Evolutionary conservation across 2,329 filamentous ascomycete species (phyloP).

Genomic region (Penicillium brasilianum): DNA sequence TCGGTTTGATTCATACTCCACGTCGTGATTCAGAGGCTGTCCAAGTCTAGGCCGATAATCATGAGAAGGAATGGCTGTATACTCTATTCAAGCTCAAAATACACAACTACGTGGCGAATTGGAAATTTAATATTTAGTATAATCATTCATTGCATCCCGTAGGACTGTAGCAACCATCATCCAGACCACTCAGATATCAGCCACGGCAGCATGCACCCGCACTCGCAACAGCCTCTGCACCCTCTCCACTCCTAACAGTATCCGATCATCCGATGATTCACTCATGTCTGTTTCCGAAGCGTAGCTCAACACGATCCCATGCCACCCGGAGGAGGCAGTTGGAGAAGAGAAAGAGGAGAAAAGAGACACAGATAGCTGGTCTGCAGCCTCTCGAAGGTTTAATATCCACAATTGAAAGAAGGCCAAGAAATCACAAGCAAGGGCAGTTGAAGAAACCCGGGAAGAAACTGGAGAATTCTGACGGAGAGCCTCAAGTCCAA

Average conservation of each 20-base stretch:
- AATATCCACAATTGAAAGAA: conserved; percentile 21
- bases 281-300: background rate
- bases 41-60: background rate
- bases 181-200: conserved; percentile 13
- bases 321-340: background rate
- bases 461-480: conserved; percentile 18
- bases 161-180: conserved; percentile 22
- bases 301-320: conserved; percentile 7
- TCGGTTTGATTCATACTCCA: too few species aligned
- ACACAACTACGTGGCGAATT: background rate
- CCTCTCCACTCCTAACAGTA: background rate
- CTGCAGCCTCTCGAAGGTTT: background rate
- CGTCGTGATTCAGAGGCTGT: background rate
- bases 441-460: conserved; percentile 14
- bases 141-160: conserved; percentile 23
- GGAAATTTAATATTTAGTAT: background rate
- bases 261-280: conserved; percentile 4
- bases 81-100: background rate
- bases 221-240: background rate
- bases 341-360: background rate
- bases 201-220: background rate
- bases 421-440: conserved; percentile 11
- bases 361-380: background rate
- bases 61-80: too few species aligned
- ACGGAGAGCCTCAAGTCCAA: background rate